phyloP scores from a whole-genome alignment of 495 filamentous ascomycete genomes.

The Penicillium pulvis region DNA sequence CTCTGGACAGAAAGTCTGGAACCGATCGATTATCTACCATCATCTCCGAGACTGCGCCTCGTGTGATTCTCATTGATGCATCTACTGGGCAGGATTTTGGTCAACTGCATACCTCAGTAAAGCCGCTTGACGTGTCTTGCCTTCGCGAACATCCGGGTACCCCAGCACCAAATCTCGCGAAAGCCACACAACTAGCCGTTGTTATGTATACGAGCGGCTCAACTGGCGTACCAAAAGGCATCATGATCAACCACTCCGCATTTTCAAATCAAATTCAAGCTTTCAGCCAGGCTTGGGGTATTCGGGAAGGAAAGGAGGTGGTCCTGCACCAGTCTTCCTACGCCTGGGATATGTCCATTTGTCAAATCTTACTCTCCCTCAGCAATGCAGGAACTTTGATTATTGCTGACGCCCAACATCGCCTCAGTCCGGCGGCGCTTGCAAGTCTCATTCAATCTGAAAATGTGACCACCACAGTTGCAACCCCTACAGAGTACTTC shows the following conservation, averaged over 20 bases:
- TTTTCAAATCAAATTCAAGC: conserved; percentile 35
- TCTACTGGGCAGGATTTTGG: conserved; percentile 2
- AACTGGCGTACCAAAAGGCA: conserved; percentile 40
- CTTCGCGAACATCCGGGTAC: too few species aligned
- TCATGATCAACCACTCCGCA: conserved; percentile 33
- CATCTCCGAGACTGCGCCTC: conserved; percentile 21
- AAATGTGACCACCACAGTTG: conserved; percentile 38
- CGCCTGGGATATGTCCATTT: conserved; percentile 40
- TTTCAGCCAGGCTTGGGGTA: conserved; percentile 16
- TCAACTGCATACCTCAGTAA: conserved; percentile 10
- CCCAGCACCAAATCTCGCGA: background rate
- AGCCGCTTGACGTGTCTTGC: conserved; percentile 20
- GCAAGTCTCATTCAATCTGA: conserved; percentile 35
- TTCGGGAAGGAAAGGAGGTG: conserved; percentile 23
- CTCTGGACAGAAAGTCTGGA: conserved; percentile 46
- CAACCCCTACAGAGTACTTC: conserved; percentile 46
- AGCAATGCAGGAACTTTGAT: conserved; percentile 36
- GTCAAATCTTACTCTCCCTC: conserved; percentile 35
- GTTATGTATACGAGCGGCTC: conserved; percentile 50
- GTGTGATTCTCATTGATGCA: conserved; percentile 18
- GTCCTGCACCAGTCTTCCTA: conserved; percentile 48
- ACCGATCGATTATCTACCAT: conserved; percentile 33
- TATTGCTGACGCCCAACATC: conserved; percentile 22
- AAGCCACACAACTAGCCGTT: conserved; percentile 23
- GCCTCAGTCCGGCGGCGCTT: conserved; percentile 36